These are phyloP conservation scores for Physcomitrium patens DNA, from an alignment of 225 moss, liverwort and hornwort genomes.

Conservation along the genomic window DNA sequence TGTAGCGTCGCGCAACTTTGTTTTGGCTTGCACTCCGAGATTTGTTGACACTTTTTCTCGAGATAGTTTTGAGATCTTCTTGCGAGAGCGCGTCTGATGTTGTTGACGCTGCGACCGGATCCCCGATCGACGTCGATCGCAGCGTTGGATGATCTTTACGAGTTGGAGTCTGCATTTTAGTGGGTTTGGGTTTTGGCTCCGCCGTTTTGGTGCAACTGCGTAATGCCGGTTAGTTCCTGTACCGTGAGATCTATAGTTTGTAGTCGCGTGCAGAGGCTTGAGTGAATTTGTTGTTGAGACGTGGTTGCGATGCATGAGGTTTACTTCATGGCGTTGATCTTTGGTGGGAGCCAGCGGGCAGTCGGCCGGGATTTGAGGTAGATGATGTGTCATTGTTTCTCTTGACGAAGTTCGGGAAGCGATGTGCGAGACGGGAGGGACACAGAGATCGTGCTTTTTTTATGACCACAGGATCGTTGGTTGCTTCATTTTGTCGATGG, in stretches of 20 bases:
- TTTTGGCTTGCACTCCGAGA: background rate
- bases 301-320: background rate
- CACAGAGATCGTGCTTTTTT: constrained; percentile 2
- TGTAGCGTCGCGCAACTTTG: background rate
- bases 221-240: too few species aligned
- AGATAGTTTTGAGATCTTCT: background rate
- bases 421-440: constrained; percentile 13
- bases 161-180: too few species aligned
- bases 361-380: background rate
- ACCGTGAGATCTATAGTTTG: too few species aligned
- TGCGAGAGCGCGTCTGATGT: background rate
- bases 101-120: too few species aligned
- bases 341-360: background rate
- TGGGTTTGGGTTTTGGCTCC: background rate
- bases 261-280: too few species aligned
- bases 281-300: background rate
- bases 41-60: background rate
- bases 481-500: too few species aligned
- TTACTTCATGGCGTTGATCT: background rate
- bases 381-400: background rate
- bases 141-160: too few species aligned
- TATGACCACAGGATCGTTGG: too few species aligned
- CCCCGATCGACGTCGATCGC: too few species aligned
- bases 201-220: too few species aligned
- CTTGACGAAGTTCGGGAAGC: constrained; percentile 3